A percentile compares a stretch with the other conserved stretches of the same genome.
These are phyloP conservation scores for Hypomontagnella submonticulosa DNA, from an alignment of 495 filamentous ascomycete genomes.

Conservation along the genomic window DNA sequence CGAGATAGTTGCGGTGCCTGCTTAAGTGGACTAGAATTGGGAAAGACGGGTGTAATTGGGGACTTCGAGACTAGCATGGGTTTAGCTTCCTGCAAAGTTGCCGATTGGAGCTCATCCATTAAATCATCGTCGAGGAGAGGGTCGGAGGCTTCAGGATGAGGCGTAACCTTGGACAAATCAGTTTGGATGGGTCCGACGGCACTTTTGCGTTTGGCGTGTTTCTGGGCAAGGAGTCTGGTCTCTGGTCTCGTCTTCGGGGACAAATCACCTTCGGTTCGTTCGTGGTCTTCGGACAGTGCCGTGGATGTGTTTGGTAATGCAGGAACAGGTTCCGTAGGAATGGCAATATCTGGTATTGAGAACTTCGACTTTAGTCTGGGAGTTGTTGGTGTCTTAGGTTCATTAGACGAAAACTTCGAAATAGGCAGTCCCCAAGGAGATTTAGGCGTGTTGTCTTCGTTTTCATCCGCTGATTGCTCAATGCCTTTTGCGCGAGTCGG, in stretches of 20 bases:
- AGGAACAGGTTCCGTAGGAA: conserved; percentile 32
- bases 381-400: conserved; percentile 34
- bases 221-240: conserved; percentile 36
- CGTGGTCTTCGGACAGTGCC: neutral
- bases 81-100: conserved; percentile 83
- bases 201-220: conserved; percentile 58
- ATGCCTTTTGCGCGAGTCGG: conserved; percentile 5
- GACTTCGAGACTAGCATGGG: conserved; percentile 85
- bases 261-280: conserved; percentile 14
- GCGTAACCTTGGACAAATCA: conserved; percentile 57
- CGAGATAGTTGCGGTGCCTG: conserved; percentile 50
- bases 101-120: conserved; percentile 87
- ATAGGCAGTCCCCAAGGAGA: conserved; percentile 43
- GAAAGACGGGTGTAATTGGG: conserved; percentile 75
- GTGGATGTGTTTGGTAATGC: conserved; percentile 17
- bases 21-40: conserved; percentile 53
- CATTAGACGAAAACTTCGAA: conserved; percentile 48
- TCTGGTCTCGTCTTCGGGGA: conserved; percentile 26
- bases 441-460: conserved; percentile 29
- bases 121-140: conserved; percentile 83
- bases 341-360: conserved; percentile 56
- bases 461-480: conserved; percentile 8
- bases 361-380: conserved; percentile 62
- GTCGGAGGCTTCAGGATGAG: conserved; percentile 68
- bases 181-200: conserved; percentile 68